A percentile compares a stretch with the other conserved stretches of the same genome.
Evolutionary conservation across 805 yeast species (phyloP).

Genomic region (Candida chauliodis): DNA sequence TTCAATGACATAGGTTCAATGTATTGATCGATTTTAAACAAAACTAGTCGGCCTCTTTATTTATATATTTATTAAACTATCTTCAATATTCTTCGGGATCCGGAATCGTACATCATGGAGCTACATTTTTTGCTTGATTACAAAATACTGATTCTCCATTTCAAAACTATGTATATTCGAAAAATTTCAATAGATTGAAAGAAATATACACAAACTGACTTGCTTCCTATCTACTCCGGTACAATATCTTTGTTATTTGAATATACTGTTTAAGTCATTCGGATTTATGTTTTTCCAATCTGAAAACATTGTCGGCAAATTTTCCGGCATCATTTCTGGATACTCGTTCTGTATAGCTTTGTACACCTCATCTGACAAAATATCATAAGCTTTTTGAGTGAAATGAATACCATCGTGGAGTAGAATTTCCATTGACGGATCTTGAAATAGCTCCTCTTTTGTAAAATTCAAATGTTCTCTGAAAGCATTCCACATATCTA

Average conservation of each 20-base stretch:
- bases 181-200: no score
- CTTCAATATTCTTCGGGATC: no score
- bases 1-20: no score
- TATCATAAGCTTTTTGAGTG: conserved; percentile 48
- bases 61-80: no score
- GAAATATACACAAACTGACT: no score
- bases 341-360: conserved; percentile 35
- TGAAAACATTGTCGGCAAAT: conserved; percentile 34
- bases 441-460: conserved; percentile 34
- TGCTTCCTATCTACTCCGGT: no score
- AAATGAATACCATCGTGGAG: conserved; percentile 58
- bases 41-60: no score
- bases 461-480: conserved; percentile 27
- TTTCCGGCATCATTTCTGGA: conserved; percentile 48
- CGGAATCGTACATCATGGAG: no score
- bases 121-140: no score
- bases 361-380: conserved; percentile 45
- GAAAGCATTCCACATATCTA: conserved; percentile 52
- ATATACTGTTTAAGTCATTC: conserved; percentile 9
- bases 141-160: no score
- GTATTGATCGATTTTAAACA: no score
- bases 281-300: conserved; percentile 34
- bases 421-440: conserved; percentile 5
- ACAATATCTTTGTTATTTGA: neutral
- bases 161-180: no score